Conservation (phyloP, 345 rosid species). For the Lepidium africanum region DNA sequence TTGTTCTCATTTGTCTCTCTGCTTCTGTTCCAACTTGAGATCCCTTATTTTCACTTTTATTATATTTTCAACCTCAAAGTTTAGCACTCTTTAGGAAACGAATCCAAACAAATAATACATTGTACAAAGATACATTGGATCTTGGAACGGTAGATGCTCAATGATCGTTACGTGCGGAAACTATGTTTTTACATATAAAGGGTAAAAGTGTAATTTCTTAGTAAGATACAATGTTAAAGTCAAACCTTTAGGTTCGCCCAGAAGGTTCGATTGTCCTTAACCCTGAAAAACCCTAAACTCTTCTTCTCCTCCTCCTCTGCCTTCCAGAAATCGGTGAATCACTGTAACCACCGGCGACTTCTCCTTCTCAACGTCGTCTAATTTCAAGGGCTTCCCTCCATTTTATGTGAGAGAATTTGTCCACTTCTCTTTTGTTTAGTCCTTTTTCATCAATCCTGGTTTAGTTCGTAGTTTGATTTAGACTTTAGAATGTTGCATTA, state of each 20-base stretch:
- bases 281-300: background rate
- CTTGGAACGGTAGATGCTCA: conserved; percentile 10
- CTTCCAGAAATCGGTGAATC: background rate
- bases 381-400: background rate
- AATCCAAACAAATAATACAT: background rate
- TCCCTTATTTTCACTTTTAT: background rate
- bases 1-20: background rate
- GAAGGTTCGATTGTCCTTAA: background rate
- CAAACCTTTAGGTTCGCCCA: background rate
- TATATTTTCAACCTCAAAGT: background rate
- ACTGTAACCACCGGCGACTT: background rate
- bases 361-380: background rate
- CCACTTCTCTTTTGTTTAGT: background rate
- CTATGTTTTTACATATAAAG: no score
- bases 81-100: background rate
- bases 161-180: background rate
- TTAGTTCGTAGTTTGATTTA: background rate
- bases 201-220: background rate
- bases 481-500: background rate
- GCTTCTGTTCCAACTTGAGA: background rate
- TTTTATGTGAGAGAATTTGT: background rate
- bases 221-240: no score
- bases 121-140: background rate
- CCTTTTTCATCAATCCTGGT: background rate
- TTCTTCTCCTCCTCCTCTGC: background rate